phyloP scores from a whole-genome alignment of 768 basidiomycete genomes.

The Russula sp. region DNA sequence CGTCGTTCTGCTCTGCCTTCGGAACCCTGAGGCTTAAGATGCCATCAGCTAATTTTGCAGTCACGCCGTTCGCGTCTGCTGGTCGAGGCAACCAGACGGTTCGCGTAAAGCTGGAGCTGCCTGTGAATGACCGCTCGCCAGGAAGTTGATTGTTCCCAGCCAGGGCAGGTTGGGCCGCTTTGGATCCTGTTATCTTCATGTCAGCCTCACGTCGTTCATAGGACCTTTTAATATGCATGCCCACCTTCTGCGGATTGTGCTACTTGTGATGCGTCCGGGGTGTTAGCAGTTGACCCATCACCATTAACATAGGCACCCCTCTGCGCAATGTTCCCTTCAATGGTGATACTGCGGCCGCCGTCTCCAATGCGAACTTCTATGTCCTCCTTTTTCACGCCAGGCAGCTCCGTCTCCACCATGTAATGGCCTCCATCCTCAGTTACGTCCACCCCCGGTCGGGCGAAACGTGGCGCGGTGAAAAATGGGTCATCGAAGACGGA shows the following conservation, averaged over 20 bases:
- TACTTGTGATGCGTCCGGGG: neutral
- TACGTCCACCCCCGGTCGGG: slow-evolving; percentile 58
- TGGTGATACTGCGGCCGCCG: slow-evolving; percentile 60
- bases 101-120: slow-evolving; percentile 51
- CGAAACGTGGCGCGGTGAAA: slow-evolving; percentile 28
- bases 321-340: slow-evolving; percentile 50
- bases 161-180: slow-evolving; percentile 11
- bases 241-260: slow-evolving; percentile 3
- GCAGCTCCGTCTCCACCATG: slow-evolving; percentile 68
- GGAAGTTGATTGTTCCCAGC: slow-evolving; percentile 36
- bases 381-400: slow-evolving; percentile 73
- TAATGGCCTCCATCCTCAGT: slow-evolving; percentile 58
- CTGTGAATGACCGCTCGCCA: slow-evolving; percentile 52
- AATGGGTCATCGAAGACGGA: slow-evolving; percentile 46
- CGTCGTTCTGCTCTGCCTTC: slow-evolving; percentile 53
- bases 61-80: slow-evolving; percentile 49
- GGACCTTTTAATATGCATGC: neutral
- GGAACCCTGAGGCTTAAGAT: slow-evolving; percentile 56
- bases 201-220: slow-evolving; percentile 18
- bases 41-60: slow-evolving; percentile 61
- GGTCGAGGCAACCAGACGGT: slow-evolving; percentile 66
- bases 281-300: neutral
- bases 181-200: slow-evolving; percentile 13
- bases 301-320: neutral
- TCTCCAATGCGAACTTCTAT: slow-evolving; percentile 64